Evolutionary conservation across 768 basidiomycete genomes (phyloP), one percentile per base, ranked within the genome.

Genomic region (Filobasidium floriforme): DNA sequence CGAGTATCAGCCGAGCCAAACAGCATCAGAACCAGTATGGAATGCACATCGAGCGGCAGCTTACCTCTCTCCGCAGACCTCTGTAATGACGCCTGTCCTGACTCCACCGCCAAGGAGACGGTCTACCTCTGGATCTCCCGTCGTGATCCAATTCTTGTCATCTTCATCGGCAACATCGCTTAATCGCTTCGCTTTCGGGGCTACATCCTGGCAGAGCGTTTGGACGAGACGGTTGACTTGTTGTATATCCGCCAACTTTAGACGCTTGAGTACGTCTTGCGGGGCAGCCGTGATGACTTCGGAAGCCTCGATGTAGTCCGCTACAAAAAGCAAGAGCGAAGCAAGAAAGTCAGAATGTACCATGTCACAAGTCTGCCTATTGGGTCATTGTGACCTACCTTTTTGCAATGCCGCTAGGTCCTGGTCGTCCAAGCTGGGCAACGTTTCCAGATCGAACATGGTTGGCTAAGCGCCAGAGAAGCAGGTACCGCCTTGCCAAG

Each of bases 11-110:
- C 11, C 14, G 43, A 43, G 65, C 32, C 62, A 1, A n/a, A 26
- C 51, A 19, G 24, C 52, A 6, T 54, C 19, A 59, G 9, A 6
- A 22, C 29, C 44, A 29, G 22, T 40, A 49, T 18, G 26, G 46
- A 2, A 19, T 37, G 60, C 22, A 22, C 28, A 19, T 60, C 32
- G 61, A 7, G 22, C 15, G 26, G 10, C 41, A 59, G 73, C 80
- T 68, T 77, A 92, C 92, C 90, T 90, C 82, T 94, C 90, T 29
- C 92, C 92, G 14, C 83, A 86, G 46, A 94, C 80, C 71, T 97
- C 92, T 85, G 90, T 93, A 1, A 97, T 69, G 84, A 87, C 87
- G 1, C 90, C 87, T 1, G 87, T 85, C 63, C 83, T 80, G 24
- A 96, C 81, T 1, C 92, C 92, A 14, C 92, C 92, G 7, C 88